Evolutionary conservation across 2,329 filamentous ascomycete species (phyloP), one percentile per base, ranked within the genome.

Genomic region (Curvularia hawaiiensis): DNA sequence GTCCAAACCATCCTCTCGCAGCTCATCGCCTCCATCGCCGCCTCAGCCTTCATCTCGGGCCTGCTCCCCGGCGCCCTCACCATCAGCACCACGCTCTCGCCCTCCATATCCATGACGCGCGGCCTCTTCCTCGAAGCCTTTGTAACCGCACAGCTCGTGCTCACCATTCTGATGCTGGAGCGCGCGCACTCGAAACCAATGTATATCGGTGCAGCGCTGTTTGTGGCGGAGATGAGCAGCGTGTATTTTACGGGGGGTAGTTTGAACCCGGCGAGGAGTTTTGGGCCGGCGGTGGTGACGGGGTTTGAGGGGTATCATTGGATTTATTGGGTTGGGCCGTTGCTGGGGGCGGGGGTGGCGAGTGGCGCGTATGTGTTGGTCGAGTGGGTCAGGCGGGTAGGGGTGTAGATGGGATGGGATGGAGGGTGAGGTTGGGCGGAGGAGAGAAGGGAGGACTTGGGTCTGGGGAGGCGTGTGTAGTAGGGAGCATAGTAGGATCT

Each of bases 121-220:
- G 74, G 71, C 9, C 47, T 73, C 1, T 69, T 74, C 24, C 52
- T 71, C 24, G 69, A 73, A 46, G 64, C 67, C 14, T 73, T 76
- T 31, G 62, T 75, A 18, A 76, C 74, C 1, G 65, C 72, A 1
- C 69, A 75, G 48, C 65, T 77, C 14, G 60, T 77, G 22, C 64
- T 76, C 18, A 70, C 70, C 11, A 74, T 76, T 46, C 64, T 75
- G 22, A 87, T 90, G 83, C 78, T 90, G 30, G 88, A 88, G 83
- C 85, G 9, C 61, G 66, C 22, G 48, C 58, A 14, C 86, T 90
- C 35, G 68, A 91, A 91, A 77, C 89, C 89, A 0, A 77, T 91
- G 14, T 88, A 86, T 11, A 90, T 92, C 64, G 90, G 90, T 1
- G 74, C 90, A 11, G 81, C 88, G 0, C 82, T 92, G 56, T 91